Evolutionary conservation across 352 stramenopile genomes (phyloP), one percentile per base, ranked within the genome.

Genomic region (Pythium vanterpoolii): DNA sequence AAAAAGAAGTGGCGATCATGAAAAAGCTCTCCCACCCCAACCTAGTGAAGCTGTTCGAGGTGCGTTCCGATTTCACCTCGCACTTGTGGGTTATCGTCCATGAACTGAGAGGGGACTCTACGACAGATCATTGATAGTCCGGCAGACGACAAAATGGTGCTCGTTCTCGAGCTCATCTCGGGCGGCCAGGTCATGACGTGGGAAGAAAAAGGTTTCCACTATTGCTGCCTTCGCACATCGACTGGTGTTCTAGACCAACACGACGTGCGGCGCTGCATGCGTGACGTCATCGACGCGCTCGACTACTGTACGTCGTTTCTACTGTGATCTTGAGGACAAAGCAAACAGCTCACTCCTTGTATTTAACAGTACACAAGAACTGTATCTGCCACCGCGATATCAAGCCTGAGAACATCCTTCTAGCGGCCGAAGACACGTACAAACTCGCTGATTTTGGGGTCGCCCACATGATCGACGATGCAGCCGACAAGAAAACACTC

Each of bases 381-480:
- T 71, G 76, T 30, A 95, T 96, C 43, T 93, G 86, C 55, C 87
- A 95, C 34, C 82, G 87, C n/a, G 86, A 95, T 31, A 66, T 95
- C n/a, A 95, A 95, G 51, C 86, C 86, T 2, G 86, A 95, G 60
- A 95, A 95, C 54, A 93, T 95, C 47, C 56, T 95, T 3, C 61
- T 95, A 7, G 74, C 68, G 0, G 75, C 68, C 26, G 66, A 87
- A 43, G 71, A 75, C 23, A 73, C 71, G 2, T 87, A 76, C 65
- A 95, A 93, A 63, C 90, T 95, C 44, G 83, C 85, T 0, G 85
- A 95, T 47, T 95, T 95, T 54, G 56, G 56, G 13, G 56, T 58
- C 18, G 56, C 52, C 9, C 90, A 87, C 64, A 95, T 90, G 43
- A 64, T 94, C 18, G 85, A 83, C 34, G 86, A 96, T 64, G 91